Base-by-base conservation (phyloP, 2,329 filamentous ascomycete genomes). In the Pleurostoma richardsiae region DNA sequence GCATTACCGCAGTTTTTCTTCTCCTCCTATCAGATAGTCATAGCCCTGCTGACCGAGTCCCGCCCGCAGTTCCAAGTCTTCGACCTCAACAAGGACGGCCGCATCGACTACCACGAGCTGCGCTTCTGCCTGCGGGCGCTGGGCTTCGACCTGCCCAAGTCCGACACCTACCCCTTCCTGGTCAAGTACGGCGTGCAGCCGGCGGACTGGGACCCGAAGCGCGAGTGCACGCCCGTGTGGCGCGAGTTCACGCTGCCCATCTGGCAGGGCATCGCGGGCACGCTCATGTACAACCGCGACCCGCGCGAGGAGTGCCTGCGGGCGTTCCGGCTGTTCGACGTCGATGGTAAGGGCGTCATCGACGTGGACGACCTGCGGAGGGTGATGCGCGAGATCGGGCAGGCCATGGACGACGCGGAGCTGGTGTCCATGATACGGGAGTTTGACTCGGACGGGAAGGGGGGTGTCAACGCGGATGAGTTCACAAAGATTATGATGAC, bases 61-160 rank as follows among this genome's bases (percentile, higher is more conserved):
- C 44, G 38, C 40, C 31, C 44, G 39, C 54, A 95, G 87, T 97
- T 97, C 69, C 85, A 85, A 52, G 83, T 97, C 54, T 97, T 99
- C 76, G 94, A 97, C 66, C 86, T 96, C 61, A 92, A 97, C 76
- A 92, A 95, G 66, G 91, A 97, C 71, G 81, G 85, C 41, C 84
- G 88, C 67, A 89, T 99, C 62, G 92, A 97, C 73, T 97, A 96
- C 74, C 94, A 97, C 72, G 94, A 99, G 71, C 88, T 97, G 65
- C 92, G 94, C 68, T 94, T 97, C 70, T 90, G 92, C 50, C 85
- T 97, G 59, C 94, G 95, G 65, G 94, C 94, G 4, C 83, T 99
- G 1, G 94, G 94, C 54, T 97, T 97, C 72, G 90, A 95, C 59
- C 76, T 96, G 43, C 80, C 89, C 49, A 96, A 96, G 66, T 75